phyloP scores from a whole-genome alignment of 371 early-diverging fungal species.

The Umbelopsis sp. region DNA sequence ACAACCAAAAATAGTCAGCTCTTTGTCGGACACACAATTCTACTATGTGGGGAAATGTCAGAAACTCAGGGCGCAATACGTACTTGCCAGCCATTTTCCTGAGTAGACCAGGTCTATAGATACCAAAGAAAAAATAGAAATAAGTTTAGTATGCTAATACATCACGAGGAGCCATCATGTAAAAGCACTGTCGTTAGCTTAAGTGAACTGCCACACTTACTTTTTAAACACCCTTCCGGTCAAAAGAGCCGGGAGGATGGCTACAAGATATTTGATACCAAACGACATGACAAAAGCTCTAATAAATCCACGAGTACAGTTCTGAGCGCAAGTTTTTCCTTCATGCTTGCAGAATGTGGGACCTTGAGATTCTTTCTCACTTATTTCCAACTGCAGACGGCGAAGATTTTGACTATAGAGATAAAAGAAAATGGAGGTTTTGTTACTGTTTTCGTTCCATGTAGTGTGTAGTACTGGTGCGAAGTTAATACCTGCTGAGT shows the following conservation, averaged over 20 bases:
- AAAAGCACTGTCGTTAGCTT: neutral
- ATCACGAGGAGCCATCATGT: too few species aligned
- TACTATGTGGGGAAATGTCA: conserved; percentile 22
- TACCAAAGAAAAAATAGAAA: conserved; percentile 1
- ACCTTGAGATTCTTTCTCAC: conserved; percentile 28
- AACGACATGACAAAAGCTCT: conserved; percentile 77
- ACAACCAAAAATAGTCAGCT: conserved; percentile 6
- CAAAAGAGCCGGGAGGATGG: conserved; percentile 68
- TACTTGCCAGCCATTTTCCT: conserved; percentile 62
- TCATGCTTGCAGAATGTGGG: conserved; percentile 68
- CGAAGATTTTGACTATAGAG: conserved; percentile 62
- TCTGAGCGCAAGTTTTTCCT: conserved; percentile 76
- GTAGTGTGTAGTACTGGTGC: neutral
- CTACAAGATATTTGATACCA: conserved; percentile 75
- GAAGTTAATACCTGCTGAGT: conserved; percentile 57
- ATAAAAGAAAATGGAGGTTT: neutral
- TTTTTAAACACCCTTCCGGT: conserved; percentile 67
- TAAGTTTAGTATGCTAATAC: too few species aligned
- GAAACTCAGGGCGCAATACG: neutral
- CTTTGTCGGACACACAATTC: conserved; percentile 7
- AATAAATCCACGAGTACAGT: conserved; percentile 73
- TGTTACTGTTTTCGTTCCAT: neutral
- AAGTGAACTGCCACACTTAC: conserved; percentile 30
- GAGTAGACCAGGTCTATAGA: conserved; percentile 55
- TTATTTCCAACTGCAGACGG: conserved; percentile 54